Base-by-base conservation (phyloP, 768 basidiomycete genomes). In the Pleurotus ostreatus region DNA sequence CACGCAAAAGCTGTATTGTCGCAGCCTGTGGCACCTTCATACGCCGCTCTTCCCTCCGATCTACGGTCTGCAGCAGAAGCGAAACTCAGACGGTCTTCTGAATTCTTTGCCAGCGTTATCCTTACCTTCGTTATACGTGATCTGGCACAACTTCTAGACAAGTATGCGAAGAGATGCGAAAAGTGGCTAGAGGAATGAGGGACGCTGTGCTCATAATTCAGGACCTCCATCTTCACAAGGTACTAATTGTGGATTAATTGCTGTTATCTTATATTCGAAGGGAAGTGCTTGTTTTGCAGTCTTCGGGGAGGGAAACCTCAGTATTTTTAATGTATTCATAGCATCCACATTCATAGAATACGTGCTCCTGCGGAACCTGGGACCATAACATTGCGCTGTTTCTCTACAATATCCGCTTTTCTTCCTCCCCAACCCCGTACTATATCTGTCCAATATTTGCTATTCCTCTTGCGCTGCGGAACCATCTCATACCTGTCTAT, bases 151-250 rank as follows among this genome's bases (percentile, higher is more conserved):
- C 72, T 95, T 49, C 77, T 95, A 59, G 94, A 95, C 77, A 94
- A 95, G 73, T 94, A 94, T 69, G 89, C 87, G 60, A 94, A 94
- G 79, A 90, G 91, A 69, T 92, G 90, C 71, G 92, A 92, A 73
- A 92, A 92, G 71, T 92, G 91, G 89, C 79, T 93, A 38, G 89
- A 85, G 38, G 92, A 94, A 67, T 93, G 76, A 43, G 37, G 13
- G 6, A 20, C 26, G 22, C 46, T 44, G n/a, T 13, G 20, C n/a
- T 34, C 52, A 25, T 34, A 23, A 22, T 41, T 16, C 12, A n/a
- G 16, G 37, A 15, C n/a, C 23, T 30, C 25, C 37, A 34, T 22
- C 20, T 37, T 22, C 16, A 40, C 38, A 40, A 18, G 22, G 37
- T 38, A 53, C 38, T 34, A 25, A 49, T 30, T 39, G n/a, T 53